Evolutionary conservation across 345 rosid genomes (phyloP), one percentile per base, ranked within the genome.

Genomic region (Eucalyptus paniculata): DNA sequence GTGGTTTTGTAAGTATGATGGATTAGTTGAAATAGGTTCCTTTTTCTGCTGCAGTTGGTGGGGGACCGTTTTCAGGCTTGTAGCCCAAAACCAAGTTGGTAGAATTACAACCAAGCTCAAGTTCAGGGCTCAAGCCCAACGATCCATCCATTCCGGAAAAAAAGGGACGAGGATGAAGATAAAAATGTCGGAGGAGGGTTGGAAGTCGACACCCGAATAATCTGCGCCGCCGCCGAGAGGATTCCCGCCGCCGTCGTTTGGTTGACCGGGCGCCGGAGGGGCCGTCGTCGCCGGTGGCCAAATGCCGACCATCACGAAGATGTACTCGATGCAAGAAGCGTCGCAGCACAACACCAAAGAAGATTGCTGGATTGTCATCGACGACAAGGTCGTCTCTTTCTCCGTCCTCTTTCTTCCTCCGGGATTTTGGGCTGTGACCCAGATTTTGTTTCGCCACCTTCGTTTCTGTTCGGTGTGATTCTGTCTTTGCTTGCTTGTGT

Each of bases 361-460:
- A 32, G 99, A 96, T 90, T 98, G 98, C 93, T 98, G 99, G 99
- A 58, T 97, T 91, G 96, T 98, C 83, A 91, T 98, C 87, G 98
- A 98, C 86, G 97, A 97, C 94, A 97, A 96, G 97, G 99, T 94
- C 86, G 58, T 12, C 81, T 34, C 86, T 62, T 28, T 51, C 50
- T 86, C 42, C 56, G 19, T 69, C 89, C 50, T 83, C 58, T 87
- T 42, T 34, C 86, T 21, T 21, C 23, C 34, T 23, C 34, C n/a
- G 56, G 21, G 47, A 12, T 77, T 77, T 77, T 37, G 83, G 47
- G 45, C 45, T 77, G 7, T 77, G 47, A 77, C 47, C 83, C 47
- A 72, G 45, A 11, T 72, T 30, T 87, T 89, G 34, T 45, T 86
- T 32, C 67, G 18, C 81, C 53, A n/a, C 32, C 60, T 50, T 45